Evolutionary conservation across 208 protist genomes (phyloP), one percentile per base, ranked within the genome.

Genomic region (Leishmania turanica): DNA sequence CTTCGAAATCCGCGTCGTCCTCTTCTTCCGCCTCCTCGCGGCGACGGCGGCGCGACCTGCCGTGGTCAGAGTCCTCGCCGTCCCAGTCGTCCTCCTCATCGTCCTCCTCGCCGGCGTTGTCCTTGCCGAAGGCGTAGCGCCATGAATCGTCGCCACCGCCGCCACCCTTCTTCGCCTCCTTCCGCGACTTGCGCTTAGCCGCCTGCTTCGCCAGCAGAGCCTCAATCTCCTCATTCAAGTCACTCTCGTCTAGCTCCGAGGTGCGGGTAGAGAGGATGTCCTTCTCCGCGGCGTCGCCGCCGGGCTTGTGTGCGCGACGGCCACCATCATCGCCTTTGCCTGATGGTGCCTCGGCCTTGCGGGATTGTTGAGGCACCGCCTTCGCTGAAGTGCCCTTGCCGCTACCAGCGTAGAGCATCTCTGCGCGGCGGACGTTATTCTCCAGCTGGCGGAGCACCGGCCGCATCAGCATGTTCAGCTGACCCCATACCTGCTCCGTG

Each of bases 401-500:
- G 11, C 21, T 66, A 15, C 45, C 77, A n/a, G 87, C 87, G 60
- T 90, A 91, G 24, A 80, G 74, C 51, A 84, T 80, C 84, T 95
- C 80, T 27, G 87, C 85, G 8, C 77, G 78, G 42, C 85, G 89
- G 64, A 97, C 92, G 58, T 89, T 88, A 31, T 91, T 87, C 85
- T 91, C 88, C 53, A 97, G 83, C 66, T 92, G 95, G 8, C 93
- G 88, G 68, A 97, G 75, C 42, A 97, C 93, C 7, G 95, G 95
- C 17, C 91, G 87, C 74, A 95, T 85, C 51, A 96, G 82, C 79
- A 96, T 86, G 76, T 76, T 92, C 89, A 97, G 87, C 84, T 97
- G 95, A 0, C 93, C 93, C 93, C 95, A 97, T 75, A 97, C 93
- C 83, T 97, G 93, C 78, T 97, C 95, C 62, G 89, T 87, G 71